phyloP scores from a whole-genome alignment of 2,329 filamentous ascomycete species.

The Ascochyta clinopodiicola region DNA sequence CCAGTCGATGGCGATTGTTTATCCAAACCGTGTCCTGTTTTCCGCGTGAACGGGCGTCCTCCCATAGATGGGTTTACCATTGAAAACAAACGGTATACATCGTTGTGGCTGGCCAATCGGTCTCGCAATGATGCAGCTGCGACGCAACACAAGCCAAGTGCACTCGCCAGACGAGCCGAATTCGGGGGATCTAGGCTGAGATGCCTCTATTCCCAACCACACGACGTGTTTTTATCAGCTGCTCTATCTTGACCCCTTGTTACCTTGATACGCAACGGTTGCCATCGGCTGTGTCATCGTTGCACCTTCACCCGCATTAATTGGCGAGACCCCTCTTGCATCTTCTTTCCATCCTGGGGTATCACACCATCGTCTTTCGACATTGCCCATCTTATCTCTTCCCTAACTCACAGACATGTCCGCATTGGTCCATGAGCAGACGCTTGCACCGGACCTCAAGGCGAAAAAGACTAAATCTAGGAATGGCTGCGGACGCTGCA shows the following conservation, averaged over 20 bases:
- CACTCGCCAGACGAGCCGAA: constrained; percentile 25
- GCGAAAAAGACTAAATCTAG: constrained; percentile 47
- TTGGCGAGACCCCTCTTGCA: constrained; percentile 13
- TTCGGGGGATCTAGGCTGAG: constrained; percentile 29
- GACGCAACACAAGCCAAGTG: constrained; percentile 17
- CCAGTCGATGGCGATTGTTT: constrained; percentile 15
- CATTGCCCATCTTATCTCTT: constrained; percentile 18
- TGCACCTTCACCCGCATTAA: constrained; percentile 22
- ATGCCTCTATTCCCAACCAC: constrained; percentile 25
- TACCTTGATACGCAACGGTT: constrained; percentile 34
- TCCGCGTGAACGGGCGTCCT: constrained; percentile 33
- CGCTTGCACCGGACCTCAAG: constrained; percentile 35
- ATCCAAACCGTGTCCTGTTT: constrained; percentile 31
- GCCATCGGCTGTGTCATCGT: constrained; percentile 36
- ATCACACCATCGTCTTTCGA: constrained; percentile 31
- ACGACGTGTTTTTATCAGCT: constrained; percentile 37
- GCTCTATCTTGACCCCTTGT: constrained; percentile 32
- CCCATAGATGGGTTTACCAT: constrained; percentile 30
- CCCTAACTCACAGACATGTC: constrained; percentile 34
- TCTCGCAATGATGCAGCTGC: constrained; percentile 24
- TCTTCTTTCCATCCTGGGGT: constrained; percentile 19
- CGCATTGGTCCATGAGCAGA: constrained; percentile 36
- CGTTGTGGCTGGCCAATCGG: constrained; percentile 29
- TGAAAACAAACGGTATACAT: constrained; percentile 1
- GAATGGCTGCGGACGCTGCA: constrained; percentile 46